Conservation (phyloP, 148 eudicot species). For the Gaultheria prostrata region DNA sequence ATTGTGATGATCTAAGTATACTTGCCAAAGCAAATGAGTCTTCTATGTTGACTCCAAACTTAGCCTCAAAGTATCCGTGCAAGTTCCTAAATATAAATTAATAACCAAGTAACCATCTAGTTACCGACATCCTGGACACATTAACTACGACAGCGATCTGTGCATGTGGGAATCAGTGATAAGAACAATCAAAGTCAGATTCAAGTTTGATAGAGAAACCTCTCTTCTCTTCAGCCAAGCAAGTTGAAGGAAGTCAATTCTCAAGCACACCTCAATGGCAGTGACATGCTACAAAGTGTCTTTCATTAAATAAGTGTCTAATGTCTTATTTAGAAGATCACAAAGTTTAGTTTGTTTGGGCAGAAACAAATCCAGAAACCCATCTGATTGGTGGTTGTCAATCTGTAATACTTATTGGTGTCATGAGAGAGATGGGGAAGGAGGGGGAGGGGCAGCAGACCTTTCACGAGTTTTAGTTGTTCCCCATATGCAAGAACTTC, state of each 20-base stretch:
- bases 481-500: neutral
- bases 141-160: neutral
- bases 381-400: neutral
- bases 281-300: no score
- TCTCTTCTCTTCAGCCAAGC: neutral
- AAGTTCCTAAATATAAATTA: neutral
- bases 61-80: neutral
- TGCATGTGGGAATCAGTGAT: neutral
- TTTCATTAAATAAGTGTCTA: no score
- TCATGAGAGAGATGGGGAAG: neutral
- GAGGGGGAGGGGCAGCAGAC: neutral
- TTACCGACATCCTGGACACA: neutral
- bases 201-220: neutral
- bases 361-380: neutral
- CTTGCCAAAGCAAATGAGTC: neutral
- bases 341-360: neutral
- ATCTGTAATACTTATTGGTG: neutral
- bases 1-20: neutral
- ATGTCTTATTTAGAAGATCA: no score
- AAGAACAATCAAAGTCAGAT: neutral
- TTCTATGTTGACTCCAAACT: neutral
- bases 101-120: neutral
- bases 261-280: slow-evolving; percentile 2
- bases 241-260: slow-evolving; percentile 16
- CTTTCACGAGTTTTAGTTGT: neutral